A percentile compares a stretch with the other conserved stretches of the same genome.
Conservation (phyloP, 2,329 filamentous ascomycete genomes). For the Magnaporthiopsis incrustans region DNA sequence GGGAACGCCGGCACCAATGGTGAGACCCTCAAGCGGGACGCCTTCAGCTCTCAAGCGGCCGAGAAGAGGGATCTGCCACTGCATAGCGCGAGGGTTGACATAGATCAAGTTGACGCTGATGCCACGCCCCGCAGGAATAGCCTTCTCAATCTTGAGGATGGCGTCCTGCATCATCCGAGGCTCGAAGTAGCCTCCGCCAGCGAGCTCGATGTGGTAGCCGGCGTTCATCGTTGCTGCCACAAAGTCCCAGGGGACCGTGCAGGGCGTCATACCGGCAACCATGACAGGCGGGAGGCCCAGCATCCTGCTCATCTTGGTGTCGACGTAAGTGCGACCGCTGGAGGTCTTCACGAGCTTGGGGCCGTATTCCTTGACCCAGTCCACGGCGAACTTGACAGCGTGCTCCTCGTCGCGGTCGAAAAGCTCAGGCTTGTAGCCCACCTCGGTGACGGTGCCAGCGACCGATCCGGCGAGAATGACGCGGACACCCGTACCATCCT, state of each 20-base stretch:
- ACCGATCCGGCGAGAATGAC: slow-evolving; percentile 94
- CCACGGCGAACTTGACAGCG: slow-evolving; percentile 86
- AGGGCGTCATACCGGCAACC: slow-evolving; percentile 90
- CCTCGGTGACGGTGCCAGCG: slow-evolving; percentile 79
- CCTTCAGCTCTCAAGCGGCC: slow-evolving; percentile 74
- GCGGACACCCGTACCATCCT: slow-evolving; percentile 94
- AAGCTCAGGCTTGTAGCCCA: slow-evolving; percentile 96
- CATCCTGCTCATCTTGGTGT: slow-evolving; percentile 91
- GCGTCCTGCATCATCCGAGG: slow-evolving; percentile 76
- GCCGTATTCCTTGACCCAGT: slow-evolving; percentile 97
- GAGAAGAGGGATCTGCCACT: slow-evolving; percentile 83
- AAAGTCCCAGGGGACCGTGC: slow-evolving; percentile 85
- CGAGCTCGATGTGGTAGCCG: slow-evolving; percentile 89
- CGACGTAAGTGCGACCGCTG: slow-evolving; percentile 80
- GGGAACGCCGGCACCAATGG: slow-evolving; percentile 87
- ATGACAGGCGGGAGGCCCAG: slow-evolving; percentile 80
- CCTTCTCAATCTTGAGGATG: slow-evolving; percentile 74
- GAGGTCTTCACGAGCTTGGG: slow-evolving; percentile 89
- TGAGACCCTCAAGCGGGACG: slow-evolving; percentile 84
- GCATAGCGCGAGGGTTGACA: slow-evolving; percentile 81
- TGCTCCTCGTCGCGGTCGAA: slow-evolving; percentile 95
- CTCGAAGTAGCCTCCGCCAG: slow-evolving; percentile 82
- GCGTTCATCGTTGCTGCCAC: slow-evolving; percentile 89
- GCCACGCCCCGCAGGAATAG: slow-evolving; percentile 76
- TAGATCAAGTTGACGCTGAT: slow-evolving; percentile 90